Evolutionary conservation across 495 filamentous ascomycete genomes (phyloP), one percentile per base, ranked within the genome.

Genomic region (Tuber magnatum): DNA sequence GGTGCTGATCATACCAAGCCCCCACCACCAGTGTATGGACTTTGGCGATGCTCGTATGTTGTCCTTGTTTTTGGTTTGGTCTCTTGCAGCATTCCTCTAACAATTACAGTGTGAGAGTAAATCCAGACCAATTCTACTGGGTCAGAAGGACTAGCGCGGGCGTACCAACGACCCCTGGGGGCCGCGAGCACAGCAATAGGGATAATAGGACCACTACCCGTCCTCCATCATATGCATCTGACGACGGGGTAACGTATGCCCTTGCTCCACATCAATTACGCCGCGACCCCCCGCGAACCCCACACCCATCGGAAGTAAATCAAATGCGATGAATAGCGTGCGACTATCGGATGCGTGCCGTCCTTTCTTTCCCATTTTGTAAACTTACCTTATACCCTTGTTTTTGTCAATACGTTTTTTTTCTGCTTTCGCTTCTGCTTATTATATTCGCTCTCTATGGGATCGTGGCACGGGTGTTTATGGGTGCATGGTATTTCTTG

Each of bases 21-120:
- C 43, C 90, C 92, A 24, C 93, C 93, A 44, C 93, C 93, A 24
- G 92, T 93, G n/a, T 97, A 97, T 83, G 93, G 93, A 3, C 82
- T 92, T 16, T 97, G 93, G 93, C 89, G 83, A 92, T 90, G 82
- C 92, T 95, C 84, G 92, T 93, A 88, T 83, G 90, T 90, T 70
- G 40, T 28, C 20, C 48, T 43, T 72, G 24, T 75, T 48, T 22
- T 16, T 71, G 40, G 68, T 6, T n/a, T 42, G 40, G 24, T n/a
- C 10, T 28, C 24, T 3, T 10, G 9, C 22, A 16, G 14, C 40
- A 41, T 48, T 39, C 74, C 61, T 71, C 75, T 84, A 73, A 81
- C 73, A 73, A 24, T 39, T 70, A 32, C 24, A 81, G 80, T 73
- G 80, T 81, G 69, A 87, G 93, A 68, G 90, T 93, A 46, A 90